Evolutionary conservation across 805 yeast genomes (phyloP).

Genomic region (Cyberlindnera japonica): DNA sequence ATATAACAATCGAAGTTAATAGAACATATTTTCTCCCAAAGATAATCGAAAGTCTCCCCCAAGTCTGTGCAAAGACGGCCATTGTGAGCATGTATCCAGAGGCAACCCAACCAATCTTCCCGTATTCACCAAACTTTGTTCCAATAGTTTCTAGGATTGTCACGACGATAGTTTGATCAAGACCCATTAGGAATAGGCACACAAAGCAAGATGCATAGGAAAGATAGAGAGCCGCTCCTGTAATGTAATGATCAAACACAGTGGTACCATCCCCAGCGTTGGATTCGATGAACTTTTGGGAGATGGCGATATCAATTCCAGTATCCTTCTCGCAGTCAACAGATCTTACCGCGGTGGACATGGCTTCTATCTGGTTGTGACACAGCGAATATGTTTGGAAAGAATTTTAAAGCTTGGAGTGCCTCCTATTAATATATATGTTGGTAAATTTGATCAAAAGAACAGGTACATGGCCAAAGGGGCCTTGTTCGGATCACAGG

Average conservation of each 20-base stretch:
- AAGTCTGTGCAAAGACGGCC: conserved; percentile 50
- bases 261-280: conserved; percentile 28
- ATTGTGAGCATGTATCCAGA: conserved; percentile 51
- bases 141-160: conserved; percentile 50
- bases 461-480: no score
- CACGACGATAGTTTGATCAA: conserved; percentile 54
- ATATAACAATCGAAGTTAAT: conserved; percentile 37
- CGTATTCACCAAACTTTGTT: conserved; percentile 43
- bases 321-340: no score
- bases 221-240: conserved; percentile 14
- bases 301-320: no score
- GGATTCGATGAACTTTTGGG: conserved; percentile 20
- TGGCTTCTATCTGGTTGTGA: no score
- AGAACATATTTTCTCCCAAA: conserved; percentile 49
- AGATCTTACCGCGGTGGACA: no score
- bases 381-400: no score
- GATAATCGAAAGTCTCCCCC: conserved; percentile 37
- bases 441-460: no score
- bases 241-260: conserved; percentile 19
- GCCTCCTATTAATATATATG: no score
- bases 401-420: no score
- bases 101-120: conserved; percentile 55
- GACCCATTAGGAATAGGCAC: conserved; percentile 36
- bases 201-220: conserved; percentile 15
- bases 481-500: no score